Evolutionary conservation across 768 basidiomycete species (phyloP).

Genomic region (Termitomyces sp.): DNA sequence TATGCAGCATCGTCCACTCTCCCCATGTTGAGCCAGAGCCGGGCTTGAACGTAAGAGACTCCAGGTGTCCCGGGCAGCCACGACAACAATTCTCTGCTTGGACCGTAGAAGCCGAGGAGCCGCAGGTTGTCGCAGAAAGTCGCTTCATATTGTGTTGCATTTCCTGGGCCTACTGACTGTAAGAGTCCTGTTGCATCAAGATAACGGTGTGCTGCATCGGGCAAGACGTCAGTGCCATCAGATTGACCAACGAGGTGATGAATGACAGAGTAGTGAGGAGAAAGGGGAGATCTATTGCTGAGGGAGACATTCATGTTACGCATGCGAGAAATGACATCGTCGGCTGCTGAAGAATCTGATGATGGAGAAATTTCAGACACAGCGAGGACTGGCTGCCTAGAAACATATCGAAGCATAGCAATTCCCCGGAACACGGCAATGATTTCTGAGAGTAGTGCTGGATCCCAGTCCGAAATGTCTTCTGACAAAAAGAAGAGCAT

Average conservation of each 20-base stretch:
- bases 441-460: slow-evolving; percentile 63
- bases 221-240: slow-evolving; percentile 45
- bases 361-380: slow-evolving; percentile 20
- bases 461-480: slow-evolving; percentile 61
- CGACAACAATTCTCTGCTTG: slow-evolving; percentile 61
- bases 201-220: slow-evolving; percentile 65
- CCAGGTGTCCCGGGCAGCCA: slow-evolving; percentile 81
- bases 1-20: slow-evolving; percentile 70
- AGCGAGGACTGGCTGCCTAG: slow-evolving; percentile 51
- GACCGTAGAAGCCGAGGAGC: slow-evolving; percentile 55
- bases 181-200: slow-evolving; percentile 65
- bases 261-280: slow-evolving; percentile 58
- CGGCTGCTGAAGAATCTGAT: slow-evolving; percentile 23
- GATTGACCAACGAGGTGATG: slow-evolving; percentile 58
- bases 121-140: slow-evolving; percentile 70
- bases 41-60: slow-evolving; percentile 67
- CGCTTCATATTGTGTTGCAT: slow-evolving; percentile 66
- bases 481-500: slow-evolving; percentile 71
- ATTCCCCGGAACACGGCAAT: slow-evolving; percentile 80
- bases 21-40: slow-evolving; percentile 62
- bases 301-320: slow-evolving; percentile 71
- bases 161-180: slow-evolving; percentile 63
- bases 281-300: slow-evolving; percentile 37
- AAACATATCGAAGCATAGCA: slow-evolving; percentile 62
- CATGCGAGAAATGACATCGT: slow-evolving; percentile 68